A percentile compares a stretch with the other conserved stretches of the same genome.
These are phyloP conservation scores for Candida taoyuanica DNA, from an alignment of 805 yeast genomes.

Conservation along the genomic window DNA sequence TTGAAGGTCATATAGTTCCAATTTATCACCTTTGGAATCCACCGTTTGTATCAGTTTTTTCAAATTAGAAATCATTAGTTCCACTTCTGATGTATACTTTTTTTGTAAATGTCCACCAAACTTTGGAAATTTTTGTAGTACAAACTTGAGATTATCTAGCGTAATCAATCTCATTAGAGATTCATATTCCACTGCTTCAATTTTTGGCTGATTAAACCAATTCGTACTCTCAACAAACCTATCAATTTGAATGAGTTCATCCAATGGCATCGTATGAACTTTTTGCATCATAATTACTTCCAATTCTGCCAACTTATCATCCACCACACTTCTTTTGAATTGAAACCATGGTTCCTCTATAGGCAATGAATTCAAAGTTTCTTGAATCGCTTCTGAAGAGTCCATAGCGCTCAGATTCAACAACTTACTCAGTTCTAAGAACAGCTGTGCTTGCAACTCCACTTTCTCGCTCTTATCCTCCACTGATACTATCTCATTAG, in stretches of 20 bases:
- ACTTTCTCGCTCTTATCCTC: slow-evolving; percentile 3
- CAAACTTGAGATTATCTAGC: slow-evolving; percentile 10
- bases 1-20: slow-evolving; percentile 14
- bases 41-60: background rate
- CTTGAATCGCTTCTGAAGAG: slow-evolving; percentile 3
- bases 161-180: slow-evolving; percentile 4
- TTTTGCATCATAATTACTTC: slow-evolving; percentile 11
- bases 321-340: slow-evolving; percentile 6
- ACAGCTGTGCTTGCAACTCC: slow-evolving; percentile 10
- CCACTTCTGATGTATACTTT: slow-evolving; percentile 3
- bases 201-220: slow-evolving; percentile 7
- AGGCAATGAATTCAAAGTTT: slow-evolving; percentile 7
- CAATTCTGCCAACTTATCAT: slow-evolving; percentile 12
- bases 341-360: slow-evolving; percentile 11
- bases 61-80: background rate
- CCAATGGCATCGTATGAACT: slow-evolving; percentile 1
- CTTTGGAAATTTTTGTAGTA: slow-evolving; percentile 7
- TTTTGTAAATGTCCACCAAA: slow-evolving; percentile 1
- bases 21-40: slow-evolving; percentile 7
- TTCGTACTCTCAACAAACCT: slow-evolving; percentile 1
- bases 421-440: slow-evolving; percentile 14
- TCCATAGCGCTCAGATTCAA: slow-evolving; percentile 12
- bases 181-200: slow-evolving; percentile 6
- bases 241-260: slow-evolving; percentile 11
- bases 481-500: background rate